Evolutionary conservation across 2,329 filamentous ascomycete species (phyloP), one percentile per base, ranked within the genome.

Genomic region (Aspergillus neotritici): DNA sequence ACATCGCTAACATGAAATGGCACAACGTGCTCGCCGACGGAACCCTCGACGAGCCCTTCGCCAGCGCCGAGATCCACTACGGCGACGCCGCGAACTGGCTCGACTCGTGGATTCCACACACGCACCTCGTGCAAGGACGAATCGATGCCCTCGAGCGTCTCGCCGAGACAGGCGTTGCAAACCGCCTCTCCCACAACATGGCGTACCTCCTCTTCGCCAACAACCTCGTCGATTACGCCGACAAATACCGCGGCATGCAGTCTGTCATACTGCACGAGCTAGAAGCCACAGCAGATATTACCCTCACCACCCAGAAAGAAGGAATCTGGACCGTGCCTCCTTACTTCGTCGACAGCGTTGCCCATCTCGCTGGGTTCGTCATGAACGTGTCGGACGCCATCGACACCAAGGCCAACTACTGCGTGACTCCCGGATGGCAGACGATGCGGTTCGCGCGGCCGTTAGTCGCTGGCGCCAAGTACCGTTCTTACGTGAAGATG

Each of bases 281-380:
- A 0, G 62, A 66, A 43, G 64, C 54, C 1, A 54, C 52, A n/a
- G 62, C 64, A 1, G 54, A 64, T 8, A 48, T 68, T 7, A 29
- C 44, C 15, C 52, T 67, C 3, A 46, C 41, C 4, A 31, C 44
- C 3, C 43, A 61, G 8, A 41, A 48, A 13, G 33, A 47, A 21
- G 61, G 61, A 14, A 50, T 33, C 12, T 65, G 58, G 57, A 54
- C 50, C 8, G 45, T 57, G 2, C 54, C 64, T 3, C 66, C 66
- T 1, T 57, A 63, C 43, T 57, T 52, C 40, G 64, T 67, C 25
- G 66, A 69, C 52, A 61, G 61, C 29, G 47, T 65, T 14, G 55
- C 58, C 17, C 63, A 66, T 45, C 40, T 64, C 2, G 59, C 52
- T 14, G 62, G 62, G 6, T 60, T 66, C 34, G 58, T 63, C n/a